These are phyloP conservation scores for Hymenoscyphus fraxineus DNA, from an alignment of 2,329 filamentous ascomycete species.

Conservation along the genomic window DNA sequence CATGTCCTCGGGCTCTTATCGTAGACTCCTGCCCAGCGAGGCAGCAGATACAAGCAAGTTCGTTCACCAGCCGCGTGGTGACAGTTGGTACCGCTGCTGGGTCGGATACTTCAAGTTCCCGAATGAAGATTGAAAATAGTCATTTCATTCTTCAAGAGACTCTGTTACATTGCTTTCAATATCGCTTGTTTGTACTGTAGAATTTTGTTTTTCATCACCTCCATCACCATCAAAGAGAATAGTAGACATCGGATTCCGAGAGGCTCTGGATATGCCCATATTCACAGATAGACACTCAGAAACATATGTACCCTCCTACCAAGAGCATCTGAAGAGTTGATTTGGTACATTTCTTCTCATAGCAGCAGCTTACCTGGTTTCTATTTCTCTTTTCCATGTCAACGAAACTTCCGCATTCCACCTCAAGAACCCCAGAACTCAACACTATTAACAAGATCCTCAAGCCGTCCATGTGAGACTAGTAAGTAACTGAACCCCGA, in stretches of 20 bases:
- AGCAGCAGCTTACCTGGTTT: slow-evolving; percentile 38
- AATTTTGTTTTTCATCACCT: slow-evolving; percentile 17
- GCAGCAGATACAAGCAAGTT: slow-evolving; percentile 33
- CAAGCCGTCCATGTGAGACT: slow-evolving; percentile 2
- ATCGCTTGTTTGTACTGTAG: slow-evolving; percentile 15
- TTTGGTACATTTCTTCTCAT: slow-evolving; percentile 31
- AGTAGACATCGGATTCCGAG: neutral
- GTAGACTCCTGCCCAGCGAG: slow-evolving; percentile 33
- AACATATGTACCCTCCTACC: neutral
- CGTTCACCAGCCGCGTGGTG: slow-evolving; percentile 31
- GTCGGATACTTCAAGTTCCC: slow-evolving; percentile 27
- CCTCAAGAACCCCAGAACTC: neutral
- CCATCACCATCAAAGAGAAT: neutral
- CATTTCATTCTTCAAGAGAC: slow-evolving; percentile 29
- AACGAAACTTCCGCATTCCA: slow-evolving; percentile 19
- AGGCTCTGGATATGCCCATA: neutral
- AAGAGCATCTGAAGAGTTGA: slow-evolving; percentile 22
- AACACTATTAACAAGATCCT: neutral
- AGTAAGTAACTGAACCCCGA: too few relatives aligned
- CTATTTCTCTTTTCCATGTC: slow-evolving; percentile 37
- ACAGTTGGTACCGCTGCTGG: slow-evolving; percentile 34
- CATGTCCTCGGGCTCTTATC: slow-evolving; percentile 34
- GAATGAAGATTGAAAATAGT: slow-evolving; percentile 18
- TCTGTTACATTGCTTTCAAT: slow-evolving; percentile 25
- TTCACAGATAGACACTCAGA: neutral